Percentiles rank a stretch among this genome's conserved stretches.
Evolutionary conservation across 495 filamentous ascomycete genomes (phyloP).

Genomic region (Gamarada debralockiae): DNA sequence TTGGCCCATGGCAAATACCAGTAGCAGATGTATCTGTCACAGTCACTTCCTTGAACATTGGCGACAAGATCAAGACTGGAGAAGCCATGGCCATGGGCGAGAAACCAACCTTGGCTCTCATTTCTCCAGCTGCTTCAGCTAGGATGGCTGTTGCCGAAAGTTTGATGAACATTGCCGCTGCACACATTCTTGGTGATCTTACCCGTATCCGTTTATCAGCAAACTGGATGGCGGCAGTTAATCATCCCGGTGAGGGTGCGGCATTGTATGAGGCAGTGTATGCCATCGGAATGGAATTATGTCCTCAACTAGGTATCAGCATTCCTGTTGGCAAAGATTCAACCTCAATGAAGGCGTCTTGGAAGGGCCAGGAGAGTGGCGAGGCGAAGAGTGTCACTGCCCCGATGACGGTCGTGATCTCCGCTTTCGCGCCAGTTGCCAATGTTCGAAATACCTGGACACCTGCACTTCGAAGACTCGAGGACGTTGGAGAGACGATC

Average conservation of each 20-base stretch:
- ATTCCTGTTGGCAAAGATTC: constrained; percentile 98
- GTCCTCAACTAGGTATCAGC: constrained; percentile 75
- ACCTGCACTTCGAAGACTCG: constrained; percentile 72
- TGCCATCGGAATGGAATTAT: constrained; percentile 85
- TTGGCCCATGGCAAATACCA: constrained; percentile 94
- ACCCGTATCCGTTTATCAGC: constrained; percentile 81
- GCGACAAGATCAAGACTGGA: constrained; percentile 60
- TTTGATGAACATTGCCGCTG: constrained; percentile 86
- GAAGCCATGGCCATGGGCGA: constrained; percentile 98
- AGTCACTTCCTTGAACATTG: constrained; percentile 69
- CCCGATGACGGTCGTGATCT: constrained; percentile 84
- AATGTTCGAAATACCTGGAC: constrained; percentile 89
- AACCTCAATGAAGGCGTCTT: constrained; percentile 97
- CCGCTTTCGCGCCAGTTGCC: constrained; percentile 80
- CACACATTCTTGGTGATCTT: constrained; percentile 73
- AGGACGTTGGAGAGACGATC: constrained; percentile 86
- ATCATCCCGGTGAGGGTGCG: constrained; percentile 89
- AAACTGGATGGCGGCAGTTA: constrained; percentile 98
- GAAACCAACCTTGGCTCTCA: constrained; percentile 84
- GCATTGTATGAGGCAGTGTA: constrained; percentile 92
- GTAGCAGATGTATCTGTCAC: constrained; percentile 93
- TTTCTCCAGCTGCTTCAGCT: constrained; percentile 88
- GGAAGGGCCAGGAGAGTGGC: constrained; percentile 70
- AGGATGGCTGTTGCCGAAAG: constrained; percentile 96
- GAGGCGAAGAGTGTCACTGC: constrained; percentile 81